phyloP scores from a whole-genome alignment of 257 asterid species.

The Knoxia roxburghii region DNA sequence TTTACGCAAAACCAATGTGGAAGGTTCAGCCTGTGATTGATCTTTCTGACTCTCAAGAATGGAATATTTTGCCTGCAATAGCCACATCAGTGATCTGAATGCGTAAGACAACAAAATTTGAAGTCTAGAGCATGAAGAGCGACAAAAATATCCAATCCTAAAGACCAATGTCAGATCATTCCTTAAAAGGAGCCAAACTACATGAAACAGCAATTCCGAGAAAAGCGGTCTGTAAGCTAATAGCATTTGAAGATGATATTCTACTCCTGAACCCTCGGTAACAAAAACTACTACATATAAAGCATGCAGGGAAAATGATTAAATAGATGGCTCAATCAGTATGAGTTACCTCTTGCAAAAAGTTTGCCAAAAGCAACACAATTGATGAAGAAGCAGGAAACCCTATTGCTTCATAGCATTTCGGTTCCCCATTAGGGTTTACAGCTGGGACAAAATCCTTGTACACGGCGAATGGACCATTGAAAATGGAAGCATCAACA shows the following conservation, averaged over 20 bases:
- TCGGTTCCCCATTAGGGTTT: conserved; percentile 75
- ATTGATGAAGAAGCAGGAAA: conserved; percentile 82
- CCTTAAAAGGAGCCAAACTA: background rate
- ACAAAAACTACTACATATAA: background rate
- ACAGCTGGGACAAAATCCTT: conserved; percentile 78
- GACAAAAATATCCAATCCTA: background rate
- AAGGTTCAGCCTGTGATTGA: conserved; percentile 34
- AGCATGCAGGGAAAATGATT: background rate
- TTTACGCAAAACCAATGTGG: conserved; percentile 35
- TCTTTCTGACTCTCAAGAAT: conserved; percentile 44
- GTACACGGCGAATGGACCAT: conserved; percentile 86
- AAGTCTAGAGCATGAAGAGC: background rate
- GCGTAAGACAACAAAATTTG: background rate
- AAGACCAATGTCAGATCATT: background rate
- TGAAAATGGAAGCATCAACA: conserved; percentile 70
- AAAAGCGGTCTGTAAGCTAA: background rate
- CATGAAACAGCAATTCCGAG: background rate
- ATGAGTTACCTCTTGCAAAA: conserved; percentile 59
- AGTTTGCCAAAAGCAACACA: conserved; percentile 57
- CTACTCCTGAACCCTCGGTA: background rate
- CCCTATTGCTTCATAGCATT: conserved; percentile 62
- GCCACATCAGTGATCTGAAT: conserved; percentile 14
- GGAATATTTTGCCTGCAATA: conserved; percentile 48
- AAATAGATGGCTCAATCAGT: background rate
- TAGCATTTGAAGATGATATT: background rate